Conservation (phyloP, 2,329 filamentous ascomycete species). For the Neurospora crassa region DNA sequence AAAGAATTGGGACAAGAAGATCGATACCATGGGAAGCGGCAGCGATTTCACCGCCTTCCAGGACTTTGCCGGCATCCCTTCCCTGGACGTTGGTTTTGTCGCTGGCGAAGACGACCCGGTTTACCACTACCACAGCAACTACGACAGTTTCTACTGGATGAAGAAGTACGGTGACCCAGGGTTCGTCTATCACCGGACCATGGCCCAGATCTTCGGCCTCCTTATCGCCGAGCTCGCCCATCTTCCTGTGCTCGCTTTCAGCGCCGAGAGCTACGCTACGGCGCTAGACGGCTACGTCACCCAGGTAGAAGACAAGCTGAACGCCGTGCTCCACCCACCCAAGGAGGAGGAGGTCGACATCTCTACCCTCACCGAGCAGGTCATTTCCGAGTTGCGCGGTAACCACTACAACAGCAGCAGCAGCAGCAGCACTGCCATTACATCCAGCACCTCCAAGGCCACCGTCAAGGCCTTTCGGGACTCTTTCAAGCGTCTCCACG, state of each 20-base stretch:
- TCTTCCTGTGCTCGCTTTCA: slow-evolving; percentile 52
- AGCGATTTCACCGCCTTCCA: slow-evolving; percentile 70
- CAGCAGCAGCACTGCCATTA: not conserved
- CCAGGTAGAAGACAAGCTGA: slow-evolving; percentile 40
- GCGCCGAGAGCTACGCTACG: slow-evolving; percentile 53
- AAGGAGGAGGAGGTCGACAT: slow-evolving; percentile 1
- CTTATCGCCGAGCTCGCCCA: slow-evolving; percentile 53
- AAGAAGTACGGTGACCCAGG: slow-evolving; percentile 63
- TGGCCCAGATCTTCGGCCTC: slow-evolving; percentile 56
- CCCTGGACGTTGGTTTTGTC: slow-evolving; percentile 53
- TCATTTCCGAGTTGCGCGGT: slow-evolving; percentile 26
- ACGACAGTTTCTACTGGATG: slow-evolving; percentile 90
- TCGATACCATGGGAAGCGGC: slow-evolving; percentile 60
- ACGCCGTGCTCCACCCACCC: slow-evolving; percentile 14
- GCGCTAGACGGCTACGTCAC: slow-evolving; percentile 44
- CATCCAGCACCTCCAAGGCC: not conserved
- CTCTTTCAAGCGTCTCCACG: slow-evolving; percentile 23
- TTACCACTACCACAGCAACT: slow-evolving; percentile 85
- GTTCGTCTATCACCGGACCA: slow-evolving; percentile 56
- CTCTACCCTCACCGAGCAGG: slow-evolving; percentile 18
- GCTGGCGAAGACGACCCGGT: slow-evolving; percentile 37
- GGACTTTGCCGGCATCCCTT: slow-evolving; percentile 59
- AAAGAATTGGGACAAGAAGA: slow-evolving; percentile 48
- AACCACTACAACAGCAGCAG: slow-evolving; percentile 13
- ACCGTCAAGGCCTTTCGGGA: slow-evolving; percentile 10